A percentile compares a stretch with the other conserved stretches of the same genome.
Conservation (phyloP, 2,329 filamentous ascomycete species). For the Coniochaeta sp. region DNA sequence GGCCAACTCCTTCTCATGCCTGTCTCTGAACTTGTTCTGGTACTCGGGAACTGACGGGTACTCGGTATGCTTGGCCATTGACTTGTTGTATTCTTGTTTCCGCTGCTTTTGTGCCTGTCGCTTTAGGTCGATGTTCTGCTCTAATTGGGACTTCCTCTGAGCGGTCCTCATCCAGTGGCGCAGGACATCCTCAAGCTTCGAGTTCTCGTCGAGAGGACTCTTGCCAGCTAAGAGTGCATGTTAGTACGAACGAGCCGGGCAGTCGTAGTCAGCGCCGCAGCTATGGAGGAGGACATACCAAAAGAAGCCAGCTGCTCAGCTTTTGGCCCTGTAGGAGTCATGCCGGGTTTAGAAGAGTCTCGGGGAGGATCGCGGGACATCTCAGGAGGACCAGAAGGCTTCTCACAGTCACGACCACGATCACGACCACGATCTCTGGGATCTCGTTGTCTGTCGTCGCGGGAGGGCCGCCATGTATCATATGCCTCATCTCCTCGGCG, state of each 20-base stretch:
- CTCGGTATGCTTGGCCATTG: conserved; percentile 11
- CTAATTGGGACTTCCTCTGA: conserved; percentile 3
- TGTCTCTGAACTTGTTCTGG: conserved; percentile 11
- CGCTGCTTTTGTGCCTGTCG: conserved; percentile 5
- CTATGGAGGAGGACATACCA: background rate
- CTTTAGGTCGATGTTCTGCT: conserved; percentile 6
- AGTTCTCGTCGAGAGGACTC: background rate
- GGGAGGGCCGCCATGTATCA: conserved; percentile 1
- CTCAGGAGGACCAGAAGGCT: background rate
- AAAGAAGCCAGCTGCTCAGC: background rate
- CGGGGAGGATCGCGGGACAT: background rate
- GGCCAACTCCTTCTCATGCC: background rate
- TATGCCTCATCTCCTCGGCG: background rate
- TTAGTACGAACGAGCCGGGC: background rate
- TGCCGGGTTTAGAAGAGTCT: background rate
- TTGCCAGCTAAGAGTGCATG: background rate
- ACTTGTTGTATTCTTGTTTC: conserved; percentile 12
- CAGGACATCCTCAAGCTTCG: background rate
- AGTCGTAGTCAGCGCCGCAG: background rate
- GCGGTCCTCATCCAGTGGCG: conserved; percentile 1
- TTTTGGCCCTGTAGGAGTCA: background rate
- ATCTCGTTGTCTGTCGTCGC: conserved; percentile 2
- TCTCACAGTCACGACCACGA: conserved; percentile 3
- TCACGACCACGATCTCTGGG: conserved; percentile 7
- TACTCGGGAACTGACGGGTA: conserved; percentile 16